Evolutionary conservation across 805 yeast genomes (phyloP).

Genomic region (Groenewaldozyma tartarivorans): DNA sequence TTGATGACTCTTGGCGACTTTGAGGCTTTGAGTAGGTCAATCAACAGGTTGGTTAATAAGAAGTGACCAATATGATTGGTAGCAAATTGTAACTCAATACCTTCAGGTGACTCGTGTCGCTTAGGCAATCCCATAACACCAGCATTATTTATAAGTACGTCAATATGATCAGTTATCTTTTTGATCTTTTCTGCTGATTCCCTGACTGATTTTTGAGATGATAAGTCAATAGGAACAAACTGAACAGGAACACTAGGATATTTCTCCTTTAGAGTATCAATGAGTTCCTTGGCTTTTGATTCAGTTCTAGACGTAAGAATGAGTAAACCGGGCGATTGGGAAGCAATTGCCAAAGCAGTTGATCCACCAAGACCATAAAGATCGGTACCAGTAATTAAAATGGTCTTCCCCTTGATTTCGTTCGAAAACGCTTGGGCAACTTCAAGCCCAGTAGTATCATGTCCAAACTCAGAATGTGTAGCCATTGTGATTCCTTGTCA

Average conservation of each 20-base stretch:
- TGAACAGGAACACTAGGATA: too few relatives aligned
- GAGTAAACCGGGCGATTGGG: too few relatives aligned
- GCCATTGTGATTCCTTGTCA: too few relatives aligned
- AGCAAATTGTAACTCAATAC: conserved; percentile 74
- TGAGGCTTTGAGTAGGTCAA: too few relatives aligned
- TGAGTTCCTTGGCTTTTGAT: too few relatives aligned
- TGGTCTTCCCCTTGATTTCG: conserved; percentile 9
- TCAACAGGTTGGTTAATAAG: conserved; percentile 42
- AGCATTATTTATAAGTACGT: conserved; percentile 66
- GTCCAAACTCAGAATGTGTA: too few relatives aligned
- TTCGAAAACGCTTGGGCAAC: conserved; percentile 5
- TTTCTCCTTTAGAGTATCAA: too few relatives aligned
- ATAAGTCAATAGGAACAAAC: too few relatives aligned
- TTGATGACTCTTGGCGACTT: conserved; percentile 8
- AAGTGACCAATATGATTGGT: conserved; percentile 72
- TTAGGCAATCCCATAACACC: conserved; percentile 72
- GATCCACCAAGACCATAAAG: conserved; percentile 13
- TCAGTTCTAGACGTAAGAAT: too few relatives aligned
- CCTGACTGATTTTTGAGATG: too few relatives aligned
- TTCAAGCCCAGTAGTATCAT: conserved; percentile 6
- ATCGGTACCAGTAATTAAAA: conserved; percentile 10
- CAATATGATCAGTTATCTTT: too few relatives aligned
- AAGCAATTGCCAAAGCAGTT: conserved; percentile 13
- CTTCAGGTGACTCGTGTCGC: conserved; percentile 51
- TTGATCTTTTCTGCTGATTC: too few relatives aligned